Conservation (phyloP, 225 moss, liverwort and hornwort genomes). For the Takakia lepidozioides region DNA sequence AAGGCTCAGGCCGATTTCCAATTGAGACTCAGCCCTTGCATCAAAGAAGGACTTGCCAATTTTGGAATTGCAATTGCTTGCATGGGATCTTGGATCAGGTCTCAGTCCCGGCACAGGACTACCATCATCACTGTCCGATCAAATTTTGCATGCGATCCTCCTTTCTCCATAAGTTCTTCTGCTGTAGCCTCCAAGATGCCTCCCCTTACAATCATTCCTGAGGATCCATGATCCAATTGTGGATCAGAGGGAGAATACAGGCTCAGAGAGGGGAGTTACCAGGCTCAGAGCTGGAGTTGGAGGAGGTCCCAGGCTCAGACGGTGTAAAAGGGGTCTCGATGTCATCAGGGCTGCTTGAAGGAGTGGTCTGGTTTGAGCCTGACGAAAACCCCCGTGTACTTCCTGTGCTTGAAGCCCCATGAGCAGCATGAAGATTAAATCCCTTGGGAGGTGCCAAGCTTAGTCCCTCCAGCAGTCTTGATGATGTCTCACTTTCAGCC, state of each 20-base stretch:
- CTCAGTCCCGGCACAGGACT: slow-evolving; percentile 26
- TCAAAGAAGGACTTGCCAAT: slow-evolving; percentile 14
- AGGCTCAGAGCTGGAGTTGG: slow-evolving; percentile 40
- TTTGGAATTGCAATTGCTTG: slow-evolving; percentile 23
- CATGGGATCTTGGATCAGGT: slow-evolving; percentile 16
- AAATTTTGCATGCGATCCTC: slow-evolving; percentile 35
- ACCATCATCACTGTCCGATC: slow-evolving; percentile 39
- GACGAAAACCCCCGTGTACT: too few relatives aligned
- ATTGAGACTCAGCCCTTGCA: slow-evolving; percentile 12
- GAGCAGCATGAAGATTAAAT: too few relatives aligned
- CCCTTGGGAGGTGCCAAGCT: too few relatives aligned
- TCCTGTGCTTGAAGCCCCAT: too few relatives aligned
- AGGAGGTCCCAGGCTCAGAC: slow-evolving; percentile 38
- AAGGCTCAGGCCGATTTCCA: slow-evolving; percentile 27
- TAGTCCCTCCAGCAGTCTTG: too few relatives aligned
- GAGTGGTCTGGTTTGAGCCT: slow-evolving; percentile 18
- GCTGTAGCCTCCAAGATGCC: slow-evolving; percentile 27
- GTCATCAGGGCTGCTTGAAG: slow-evolving; percentile 42
- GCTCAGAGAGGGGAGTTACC: slow-evolving; percentile 30
- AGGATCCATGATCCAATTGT: slow-evolving; percentile 24
- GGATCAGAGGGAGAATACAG: slow-evolving; percentile 31
- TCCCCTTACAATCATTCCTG: slow-evolving; percentile 15
- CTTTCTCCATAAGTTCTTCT: slow-evolving; percentile 22
- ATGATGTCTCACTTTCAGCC: too few relatives aligned
- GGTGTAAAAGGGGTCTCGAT: slow-evolving; percentile 54